Conservation (phyloP, 2,329 filamentous ascomycete species). For the Colletotrichum cordylinicola region DNA sequence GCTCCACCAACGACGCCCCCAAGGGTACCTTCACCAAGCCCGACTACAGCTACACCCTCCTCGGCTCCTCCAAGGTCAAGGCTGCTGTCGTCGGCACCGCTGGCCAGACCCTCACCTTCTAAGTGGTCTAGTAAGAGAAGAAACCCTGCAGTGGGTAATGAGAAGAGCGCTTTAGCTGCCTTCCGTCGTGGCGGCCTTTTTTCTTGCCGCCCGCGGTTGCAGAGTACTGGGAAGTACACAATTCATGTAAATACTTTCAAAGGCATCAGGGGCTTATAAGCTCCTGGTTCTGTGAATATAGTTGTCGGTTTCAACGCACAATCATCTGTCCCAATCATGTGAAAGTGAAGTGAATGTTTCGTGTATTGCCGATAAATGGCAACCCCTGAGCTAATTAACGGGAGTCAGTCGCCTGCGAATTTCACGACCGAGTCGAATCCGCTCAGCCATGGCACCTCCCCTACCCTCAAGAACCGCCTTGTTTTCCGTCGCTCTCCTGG, state of each 20-base stretch:
- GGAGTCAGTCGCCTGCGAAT: not conserved
- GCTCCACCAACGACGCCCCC: slow-evolving; percentile 51
- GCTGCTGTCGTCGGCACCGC: slow-evolving; percentile 43
- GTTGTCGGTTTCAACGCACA: not conserved
- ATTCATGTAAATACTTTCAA: slow-evolving; percentile 20
- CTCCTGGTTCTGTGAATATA: not conserved
- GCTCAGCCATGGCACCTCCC: not conserved
- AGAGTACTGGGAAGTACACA: not conserved
- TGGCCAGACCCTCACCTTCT: slow-evolving; percentile 42
- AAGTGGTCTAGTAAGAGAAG: slow-evolving; percentile 11
- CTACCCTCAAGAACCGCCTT: not conserved
- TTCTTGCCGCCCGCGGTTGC: not conserved
- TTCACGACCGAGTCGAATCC: not conserved
- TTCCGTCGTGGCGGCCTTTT: not conserved
- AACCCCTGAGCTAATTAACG: not conserved
- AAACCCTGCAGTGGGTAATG: not conserved
- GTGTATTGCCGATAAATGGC: not conserved
- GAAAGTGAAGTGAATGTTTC: not conserved
- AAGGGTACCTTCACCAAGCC: slow-evolving; percentile 58
- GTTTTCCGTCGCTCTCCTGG: not conserved
- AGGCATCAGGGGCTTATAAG: not conserved
- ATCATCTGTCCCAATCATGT: not conserved
- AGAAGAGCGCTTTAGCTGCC: slow-evolving; percentile 1
- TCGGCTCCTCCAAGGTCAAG: slow-evolving; percentile 54
- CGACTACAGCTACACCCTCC: slow-evolving; percentile 49